Conservation (phyloP, 176 grass and related monocot genomes). For the Carex parvula region DNA sequence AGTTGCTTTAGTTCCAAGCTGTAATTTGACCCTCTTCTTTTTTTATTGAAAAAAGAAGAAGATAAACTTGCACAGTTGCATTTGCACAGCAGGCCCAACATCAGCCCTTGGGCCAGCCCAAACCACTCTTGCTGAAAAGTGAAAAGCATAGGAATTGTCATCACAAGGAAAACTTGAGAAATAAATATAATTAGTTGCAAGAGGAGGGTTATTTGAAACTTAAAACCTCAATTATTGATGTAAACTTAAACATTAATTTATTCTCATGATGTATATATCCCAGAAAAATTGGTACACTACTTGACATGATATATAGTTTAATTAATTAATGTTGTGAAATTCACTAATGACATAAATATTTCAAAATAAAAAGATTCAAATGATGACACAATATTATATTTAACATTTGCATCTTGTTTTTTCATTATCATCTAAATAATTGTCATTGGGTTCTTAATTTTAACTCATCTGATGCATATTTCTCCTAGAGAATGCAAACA, state of each 20-base stretch:
- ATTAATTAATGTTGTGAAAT: neutral
- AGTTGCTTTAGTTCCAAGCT: constrained; percentile 1
- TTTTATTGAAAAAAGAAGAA: neutral
- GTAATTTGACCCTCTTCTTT: neutral
- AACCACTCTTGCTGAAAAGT: neutral
- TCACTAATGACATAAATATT: neutral
- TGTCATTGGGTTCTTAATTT: neutral
- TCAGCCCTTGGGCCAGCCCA: neutral
- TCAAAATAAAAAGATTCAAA: neutral
- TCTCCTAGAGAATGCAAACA: neutral
- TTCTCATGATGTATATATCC: too few relatives aligned
- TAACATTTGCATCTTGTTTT: neutral
- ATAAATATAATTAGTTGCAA: too few relatives aligned
- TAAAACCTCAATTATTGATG: too few relatives aligned
- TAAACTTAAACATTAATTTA: too few relatives aligned
- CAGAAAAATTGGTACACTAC: too few relatives aligned
- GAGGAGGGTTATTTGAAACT: too few relatives aligned
- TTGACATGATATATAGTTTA: too few relatives aligned
- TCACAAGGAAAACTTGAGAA: neutral
- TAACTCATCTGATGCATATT: neutral
- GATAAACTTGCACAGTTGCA: neutral
- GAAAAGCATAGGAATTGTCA: neutral
- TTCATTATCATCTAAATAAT: neutral
- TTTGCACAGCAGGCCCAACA: neutral
- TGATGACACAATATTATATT: neutral